Evolutionary conservation across 345 rosid species (phyloP).

Genomic region (Camelina laxa): DNA sequence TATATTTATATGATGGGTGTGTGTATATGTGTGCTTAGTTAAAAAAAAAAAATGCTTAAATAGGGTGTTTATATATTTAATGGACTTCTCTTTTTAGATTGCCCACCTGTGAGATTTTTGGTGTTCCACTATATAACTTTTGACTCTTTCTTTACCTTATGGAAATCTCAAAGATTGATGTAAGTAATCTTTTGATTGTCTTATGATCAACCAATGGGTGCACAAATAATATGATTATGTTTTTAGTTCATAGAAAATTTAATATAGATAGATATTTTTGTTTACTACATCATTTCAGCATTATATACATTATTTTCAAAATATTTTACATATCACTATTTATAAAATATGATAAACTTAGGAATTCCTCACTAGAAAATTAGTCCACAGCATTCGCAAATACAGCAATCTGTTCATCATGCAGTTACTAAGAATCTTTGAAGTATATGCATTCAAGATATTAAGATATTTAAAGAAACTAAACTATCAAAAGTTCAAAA

Average conservation of each 20-base stretch:
- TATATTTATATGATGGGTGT: slow-evolving; percentile 39
- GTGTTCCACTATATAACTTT: slow-evolving; percentile 38
- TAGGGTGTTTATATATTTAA: slow-evolving; percentile 30
- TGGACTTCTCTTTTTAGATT: slow-evolving; percentile 29
- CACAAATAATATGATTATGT: slow-evolving; percentile 13
- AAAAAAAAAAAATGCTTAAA: not conserved
- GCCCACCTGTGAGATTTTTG: slow-evolving; percentile 36
- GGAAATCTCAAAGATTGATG: slow-evolving; percentile 42
- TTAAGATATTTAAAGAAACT: too few relatives aligned
- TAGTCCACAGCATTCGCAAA: slow-evolving; percentile 1
- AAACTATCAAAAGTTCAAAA: too few relatives aligned
- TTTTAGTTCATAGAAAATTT: not conserved
- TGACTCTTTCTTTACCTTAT: slow-evolving; percentile 44
- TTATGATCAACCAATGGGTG: slow-evolving; percentile 33
- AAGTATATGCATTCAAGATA: too few relatives aligned
- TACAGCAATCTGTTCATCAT: not conserved
- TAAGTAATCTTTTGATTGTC: slow-evolving; percentile 30
- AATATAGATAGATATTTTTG: too few relatives aligned
- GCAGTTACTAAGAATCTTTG: not conserved
- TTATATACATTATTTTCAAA: too few relatives aligned
- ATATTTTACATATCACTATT: not conserved
- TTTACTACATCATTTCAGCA: too few relatives aligned
- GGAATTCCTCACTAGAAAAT: not conserved
- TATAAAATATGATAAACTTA: not conserved
- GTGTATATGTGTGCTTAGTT: not conserved